Conservation (phyloP, 129 eudicot species). For the Arctium lappa region DNA sequence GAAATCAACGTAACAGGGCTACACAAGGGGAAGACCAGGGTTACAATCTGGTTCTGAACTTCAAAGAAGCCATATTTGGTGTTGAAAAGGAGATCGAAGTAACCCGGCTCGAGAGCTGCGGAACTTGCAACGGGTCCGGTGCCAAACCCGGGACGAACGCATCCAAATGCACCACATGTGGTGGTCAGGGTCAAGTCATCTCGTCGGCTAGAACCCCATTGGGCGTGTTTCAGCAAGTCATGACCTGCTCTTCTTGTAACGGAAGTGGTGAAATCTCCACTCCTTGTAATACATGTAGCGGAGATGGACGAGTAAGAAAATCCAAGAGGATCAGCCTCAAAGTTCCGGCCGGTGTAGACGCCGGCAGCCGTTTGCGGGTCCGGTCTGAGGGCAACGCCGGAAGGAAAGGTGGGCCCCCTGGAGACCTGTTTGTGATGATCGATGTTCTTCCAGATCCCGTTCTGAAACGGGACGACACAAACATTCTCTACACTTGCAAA, state of each 20-base stretch:
- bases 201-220: constrained; percentile 78
- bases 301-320: constrained; percentile 80
- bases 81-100: constrained; percentile 87
- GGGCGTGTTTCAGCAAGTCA: constrained; percentile 87
- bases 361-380: constrained; percentile 78
- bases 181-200: constrained; percentile 92
- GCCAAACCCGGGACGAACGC: constrained; percentile 80
- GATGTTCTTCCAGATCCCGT: constrained; percentile 82
- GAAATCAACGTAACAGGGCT: constrained; percentile 59
- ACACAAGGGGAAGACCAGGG: constrained; percentile 87
- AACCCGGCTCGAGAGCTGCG: constrained; percentile 70
- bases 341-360: constrained; percentile 92
- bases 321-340: constrained; percentile 75
- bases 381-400: constrained; percentile 87
- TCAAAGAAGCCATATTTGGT: constrained; percentile 93
- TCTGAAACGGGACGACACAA: constrained; percentile 71
- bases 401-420: constrained; percentile 83
- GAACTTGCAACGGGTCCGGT: constrained; percentile 83
- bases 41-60: constrained; percentile 67
- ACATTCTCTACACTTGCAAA: constrained; percentile 79
- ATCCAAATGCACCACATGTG: constrained; percentile 65
- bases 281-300: constrained; percentile 72
- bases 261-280: constrained; percentile 76
- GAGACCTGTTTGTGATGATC: constrained; percentile 72
- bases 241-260: constrained; percentile 77